Evolutionary conservation across 2,329 filamentous ascomycete genomes (phyloP).

Genomic region (Trichoderma atroviride): DNA sequence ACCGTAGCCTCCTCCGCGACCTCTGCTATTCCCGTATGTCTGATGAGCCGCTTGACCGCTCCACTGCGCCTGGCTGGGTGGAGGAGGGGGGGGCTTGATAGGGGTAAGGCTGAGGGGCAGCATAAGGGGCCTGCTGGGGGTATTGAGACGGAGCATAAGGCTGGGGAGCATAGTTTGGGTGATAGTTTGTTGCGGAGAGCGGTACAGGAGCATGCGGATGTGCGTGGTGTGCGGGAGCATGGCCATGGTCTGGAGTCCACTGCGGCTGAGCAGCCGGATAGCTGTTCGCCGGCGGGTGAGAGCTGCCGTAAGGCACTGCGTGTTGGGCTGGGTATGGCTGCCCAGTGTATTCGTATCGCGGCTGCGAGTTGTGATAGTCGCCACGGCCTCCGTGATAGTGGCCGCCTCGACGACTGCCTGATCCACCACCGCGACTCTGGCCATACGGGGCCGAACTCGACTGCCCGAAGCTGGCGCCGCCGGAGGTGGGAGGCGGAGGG

Average conservation of each 20-base stretch:
- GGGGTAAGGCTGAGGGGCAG: slow-evolving; percentile 43
- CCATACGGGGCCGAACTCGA: slow-evolving; percentile 43
- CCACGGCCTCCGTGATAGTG: slow-evolving; percentile 43
- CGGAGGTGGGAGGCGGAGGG: slow-evolving; percentile 45
- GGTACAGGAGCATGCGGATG: slow-evolving; percentile 51
- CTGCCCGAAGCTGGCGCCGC: slow-evolving; percentile 44
- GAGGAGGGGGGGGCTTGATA: slow-evolving; percentile 43
- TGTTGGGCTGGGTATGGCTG: slow-evolving; percentile 43
- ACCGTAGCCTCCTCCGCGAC: slow-evolving; percentile 46
- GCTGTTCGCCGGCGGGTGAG: slow-evolving; percentile 42
- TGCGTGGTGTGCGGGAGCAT: slow-evolving; percentile 43
- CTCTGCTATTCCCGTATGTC: slow-evolving; percentile 39
- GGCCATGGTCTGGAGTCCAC: slow-evolving; percentile 45
- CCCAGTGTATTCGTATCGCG: slow-evolving; percentile 49
- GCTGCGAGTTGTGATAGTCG: slow-evolving; percentile 47
- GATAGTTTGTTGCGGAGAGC: slow-evolving; percentile 58
- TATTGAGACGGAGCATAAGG: slow-evolving; percentile 50
- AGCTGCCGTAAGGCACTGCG: slow-evolving; percentile 36
- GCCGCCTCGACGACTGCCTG: slow-evolving; percentile 43
- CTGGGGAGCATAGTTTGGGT: slow-evolving; percentile 62
- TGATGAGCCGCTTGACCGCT: slow-evolving; percentile 40
- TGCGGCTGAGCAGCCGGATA: slow-evolving; percentile 47
- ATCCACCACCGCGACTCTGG: slow-evolving; percentile 44
- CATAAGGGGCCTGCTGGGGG: slow-evolving; percentile 50
- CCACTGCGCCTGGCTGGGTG: slow-evolving; percentile 42